Evolutionary conservation across 805 yeast genomes (phyloP), one percentile per base, ranked within the genome.

Genomic region (Naumovozyma baii): DNA sequence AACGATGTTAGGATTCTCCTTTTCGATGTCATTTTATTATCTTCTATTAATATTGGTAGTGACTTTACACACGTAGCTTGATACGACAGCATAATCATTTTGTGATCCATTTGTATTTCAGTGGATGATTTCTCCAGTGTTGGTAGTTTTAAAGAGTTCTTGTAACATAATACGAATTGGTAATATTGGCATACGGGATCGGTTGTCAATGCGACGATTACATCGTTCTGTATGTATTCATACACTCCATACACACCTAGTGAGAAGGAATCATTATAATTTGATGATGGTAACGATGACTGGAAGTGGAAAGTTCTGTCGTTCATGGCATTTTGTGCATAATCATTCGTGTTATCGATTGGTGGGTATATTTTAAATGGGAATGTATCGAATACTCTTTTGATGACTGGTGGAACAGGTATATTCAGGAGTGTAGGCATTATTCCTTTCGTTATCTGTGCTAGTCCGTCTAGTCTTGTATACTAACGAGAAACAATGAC

Each of bases 1-100:
- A 22, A 10, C 17, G 69, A 58, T 4, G 63, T 48, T 0, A 61
- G 50, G 2, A 67, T 52, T 4, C 67, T 57, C 42, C 73, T 61
- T 8, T 67, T 52, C 18, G 55, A 52, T 36, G 72, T 57, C 34
- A 47, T 59, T 2, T 57, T 47, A 18, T 55, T 48, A 13, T 58
- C 77, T 48, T 79, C 85, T 2, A 79, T 59, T 10, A 76, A 59
- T 1, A 78, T 57, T 0, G 86, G 86, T 15, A 80, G 53, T 16
- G 68, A 66, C 12, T 69, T 68, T 41, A 69, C 66, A 2, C 68
- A 62, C 1, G 80, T 62, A 1, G 79, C 73, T 32, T 67, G 66
- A 38, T 68, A 66, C 1, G 81, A 70, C 8, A 78, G 43, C 10
- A 67, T 58, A 13, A 71, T 55, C 17, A 78, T 49, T 7, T 64